phyloP scores from a whole-genome alignment of 2,329 filamentous ascomycete species.

The Aspergillus sp. region DNA sequence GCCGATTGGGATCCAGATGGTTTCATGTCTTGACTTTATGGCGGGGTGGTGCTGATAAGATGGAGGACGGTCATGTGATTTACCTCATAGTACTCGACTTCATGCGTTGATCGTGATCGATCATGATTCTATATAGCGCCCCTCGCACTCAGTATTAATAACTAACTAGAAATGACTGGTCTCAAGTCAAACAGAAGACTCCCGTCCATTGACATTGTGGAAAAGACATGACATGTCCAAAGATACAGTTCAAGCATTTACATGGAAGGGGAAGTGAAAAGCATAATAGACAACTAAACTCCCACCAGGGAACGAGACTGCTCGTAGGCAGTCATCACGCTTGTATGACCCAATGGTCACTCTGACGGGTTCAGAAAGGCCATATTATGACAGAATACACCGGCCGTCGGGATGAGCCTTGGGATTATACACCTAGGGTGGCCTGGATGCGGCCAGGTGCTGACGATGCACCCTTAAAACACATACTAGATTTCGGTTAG shows the following conservation, averaged over 20 bases:
- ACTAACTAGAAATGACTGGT: too few species aligned
- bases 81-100: background rate
- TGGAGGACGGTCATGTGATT: constrained; percentile 23
- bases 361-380: background rate
- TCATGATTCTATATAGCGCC: background rate
- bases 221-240: background rate
- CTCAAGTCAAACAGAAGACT: background rate
- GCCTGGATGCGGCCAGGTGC: background rate
- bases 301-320: too few species aligned
- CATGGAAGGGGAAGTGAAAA: background rate
- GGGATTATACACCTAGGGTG: background rate
- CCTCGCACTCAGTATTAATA: too few species aligned
- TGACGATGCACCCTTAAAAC: constrained; percentile 21
- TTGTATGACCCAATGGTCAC: background rate
- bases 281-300: background rate
- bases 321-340: too few species aligned
- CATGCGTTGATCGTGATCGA: background rate
- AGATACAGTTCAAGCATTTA: background rate
- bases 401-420: background rate
- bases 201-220: background rate
- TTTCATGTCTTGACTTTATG: background rate
- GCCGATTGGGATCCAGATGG: background rate
- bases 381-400: background rate
- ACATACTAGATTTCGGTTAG: constrained; percentile 26
- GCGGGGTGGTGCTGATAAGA: constrained; percentile 20